phyloP scores from a whole-genome alignment of 1,284 basidiomycete species.

The Termitomyces sp. region DNA sequence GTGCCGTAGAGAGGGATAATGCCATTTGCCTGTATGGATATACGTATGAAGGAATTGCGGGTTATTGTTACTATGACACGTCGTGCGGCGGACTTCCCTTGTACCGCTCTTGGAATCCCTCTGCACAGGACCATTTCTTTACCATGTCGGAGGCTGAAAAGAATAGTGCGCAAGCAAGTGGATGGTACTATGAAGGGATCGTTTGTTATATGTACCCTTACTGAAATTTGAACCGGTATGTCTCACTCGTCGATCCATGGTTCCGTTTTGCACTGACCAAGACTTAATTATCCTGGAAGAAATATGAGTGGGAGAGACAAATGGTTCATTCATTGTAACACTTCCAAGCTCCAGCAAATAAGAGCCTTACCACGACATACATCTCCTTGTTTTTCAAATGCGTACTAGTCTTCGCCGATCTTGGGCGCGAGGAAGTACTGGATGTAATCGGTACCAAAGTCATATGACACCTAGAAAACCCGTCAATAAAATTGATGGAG shows the following conservation, averaged over 20 bases:
- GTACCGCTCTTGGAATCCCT: constrained; percentile 13
- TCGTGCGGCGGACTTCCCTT: constrained; percentile 19
- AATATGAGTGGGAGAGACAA: not conserved
- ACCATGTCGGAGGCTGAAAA: constrained; percentile 14
- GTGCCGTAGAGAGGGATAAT: constrained; percentile 9
- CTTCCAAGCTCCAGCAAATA: no score
- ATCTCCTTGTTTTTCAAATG: no score
- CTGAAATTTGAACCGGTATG: not conserved
- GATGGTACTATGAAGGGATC: constrained; percentile 15
- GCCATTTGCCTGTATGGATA: constrained; percentile 7
- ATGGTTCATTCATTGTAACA: not conserved
- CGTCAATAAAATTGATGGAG: not conserved
- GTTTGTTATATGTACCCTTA: constrained; percentile 16
- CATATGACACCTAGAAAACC: constrained; percentile 67
- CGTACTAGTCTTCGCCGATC: constrained; percentile 79
- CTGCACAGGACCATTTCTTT: constrained; percentile 17
- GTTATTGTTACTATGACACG: constrained; percentile 16
- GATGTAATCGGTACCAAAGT: constrained; percentile 79
- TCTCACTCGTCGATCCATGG: no score
- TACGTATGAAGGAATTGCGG: constrained; percentile 9
- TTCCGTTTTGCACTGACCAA: not conserved
- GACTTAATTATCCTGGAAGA: not conserved
- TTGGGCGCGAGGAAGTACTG: constrained; percentile 88
- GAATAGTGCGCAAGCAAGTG: constrained; percentile 6
- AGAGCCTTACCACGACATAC: no score